Conservation (phyloP, 2,329 filamentous ascomycete species). For the Chrysosporium queenslandicum region DNA sequence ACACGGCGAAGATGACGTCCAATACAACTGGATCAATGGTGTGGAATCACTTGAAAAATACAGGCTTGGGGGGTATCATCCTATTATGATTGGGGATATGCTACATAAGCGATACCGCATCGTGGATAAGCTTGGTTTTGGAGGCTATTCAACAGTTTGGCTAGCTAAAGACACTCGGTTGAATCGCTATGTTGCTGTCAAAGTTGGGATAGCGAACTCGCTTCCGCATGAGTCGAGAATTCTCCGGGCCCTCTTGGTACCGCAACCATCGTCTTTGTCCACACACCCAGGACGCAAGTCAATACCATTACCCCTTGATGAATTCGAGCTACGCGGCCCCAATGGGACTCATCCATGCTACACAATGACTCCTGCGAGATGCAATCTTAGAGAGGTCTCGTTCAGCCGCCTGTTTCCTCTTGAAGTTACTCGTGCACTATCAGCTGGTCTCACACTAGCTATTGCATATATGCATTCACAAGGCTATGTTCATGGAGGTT, state of each 20-base stretch:
- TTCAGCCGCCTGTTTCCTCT: too few species aligned
- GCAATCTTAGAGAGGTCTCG: too few species aligned
- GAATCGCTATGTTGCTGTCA: slow-evolving; percentile 25
- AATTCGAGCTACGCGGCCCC: too few species aligned
- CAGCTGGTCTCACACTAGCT: too few species aligned
- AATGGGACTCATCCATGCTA: too few species aligned
- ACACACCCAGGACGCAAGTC: slow-evolving; percentile 17
- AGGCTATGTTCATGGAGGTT: too few species aligned
- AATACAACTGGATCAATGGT: slow-evolving; percentile 26
- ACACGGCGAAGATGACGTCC: background rate
- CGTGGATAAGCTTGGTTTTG: slow-evolving; percentile 36
- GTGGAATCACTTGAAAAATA: slow-evolving; percentile 27
- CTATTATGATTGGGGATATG: slow-evolving; percentile 27
- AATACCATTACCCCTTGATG: slow-evolving; percentile 10
- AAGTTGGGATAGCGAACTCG: slow-evolving; percentile 21
- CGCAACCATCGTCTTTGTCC: background rate
- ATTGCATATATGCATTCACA: too few species aligned
- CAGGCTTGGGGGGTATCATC: slow-evolving; percentile 28
- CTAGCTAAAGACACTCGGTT: slow-evolving; percentile 28
- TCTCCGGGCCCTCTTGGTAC: slow-evolving; percentile 20
- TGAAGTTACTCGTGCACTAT: too few species aligned
- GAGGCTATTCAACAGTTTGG: slow-evolving; percentile 37
- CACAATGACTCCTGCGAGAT: too few species aligned
- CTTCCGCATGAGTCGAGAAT: slow-evolving; percentile 17
- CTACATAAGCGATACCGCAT: slow-evolving; percentile 30